These are phyloP conservation scores for Schwanniomyces pseudopolymorphus DNA, from an alignment of 805 yeast species.

Conservation along the genomic window DNA sequence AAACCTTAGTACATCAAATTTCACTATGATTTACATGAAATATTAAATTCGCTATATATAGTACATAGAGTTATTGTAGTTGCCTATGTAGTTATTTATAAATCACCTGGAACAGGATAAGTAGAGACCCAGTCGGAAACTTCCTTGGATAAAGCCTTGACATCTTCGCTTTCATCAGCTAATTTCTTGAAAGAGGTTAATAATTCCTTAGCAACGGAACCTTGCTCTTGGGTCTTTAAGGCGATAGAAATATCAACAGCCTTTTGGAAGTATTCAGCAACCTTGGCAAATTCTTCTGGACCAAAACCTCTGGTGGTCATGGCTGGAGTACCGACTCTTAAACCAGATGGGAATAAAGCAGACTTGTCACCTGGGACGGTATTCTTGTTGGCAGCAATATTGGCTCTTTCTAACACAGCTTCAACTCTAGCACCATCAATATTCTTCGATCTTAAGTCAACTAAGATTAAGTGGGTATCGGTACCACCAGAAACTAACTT, in stretches of 20 bases:
- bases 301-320: slow-evolving; percentile 97
- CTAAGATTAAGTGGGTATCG: slow-evolving; percentile 94
- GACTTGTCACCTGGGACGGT: slow-evolving; percentile 97
- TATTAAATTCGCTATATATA: neutral
- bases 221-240: slow-evolving; percentile 59
- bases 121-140: slow-evolving; percentile 70
- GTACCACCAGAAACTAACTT: slow-evolving; percentile 91
- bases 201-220: slow-evolving; percentile 56
- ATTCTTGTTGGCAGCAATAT: slow-evolving; percentile 96
- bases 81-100: slow-evolving; percentile 10
- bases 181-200: slow-evolving; percentile 69
- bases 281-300: slow-evolving; percentile 77
- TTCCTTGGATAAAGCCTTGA: slow-evolving; percentile 60
- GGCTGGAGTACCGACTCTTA: slow-evolving; percentile 97
- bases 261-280: slow-evolving; percentile 76
- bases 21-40: neutral
- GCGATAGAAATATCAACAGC: slow-evolving; percentile 68
- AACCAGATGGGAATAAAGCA: slow-evolving; percentile 95
- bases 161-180: slow-evolving; percentile 63
- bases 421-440: slow-evolving; percentile 98
- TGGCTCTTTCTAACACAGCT: slow-evolving; percentile 88
- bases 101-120: slow-evolving; percentile 89
- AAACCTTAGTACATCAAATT: neutral
- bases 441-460: slow-evolving; percentile 82
- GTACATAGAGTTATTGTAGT: neutral